Base-by-base conservation (phyloP, 2,329 filamentous ascomycete genomes). In the Colletotrichum sp. region DNA sequence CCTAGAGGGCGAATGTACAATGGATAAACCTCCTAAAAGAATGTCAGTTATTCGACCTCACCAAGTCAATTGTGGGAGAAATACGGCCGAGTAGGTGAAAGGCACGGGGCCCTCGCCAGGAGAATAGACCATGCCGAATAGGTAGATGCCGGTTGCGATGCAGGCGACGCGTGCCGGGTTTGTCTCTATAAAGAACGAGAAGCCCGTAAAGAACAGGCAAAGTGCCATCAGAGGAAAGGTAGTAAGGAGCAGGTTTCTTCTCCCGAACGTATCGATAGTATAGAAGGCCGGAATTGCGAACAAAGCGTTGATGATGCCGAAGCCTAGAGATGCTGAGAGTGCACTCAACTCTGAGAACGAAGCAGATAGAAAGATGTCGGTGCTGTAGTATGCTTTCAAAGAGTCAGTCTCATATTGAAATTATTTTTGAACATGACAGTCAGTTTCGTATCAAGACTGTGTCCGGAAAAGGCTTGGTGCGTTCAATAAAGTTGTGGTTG, bases 221-320 rank as follows among this genome's bases (percentile, higher is more conserved):
- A 87, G n/a, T 1, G 85, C 84, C 92, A 94, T 93, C 21, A 93
- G 73, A 0, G 92, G 92, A 78, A 93, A 93, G 0, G 91, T 93
- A 2, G 86, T 86, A 6, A 93, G 84, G 2, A 93, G 86, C 9
- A 93, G 84, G 75, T 91, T 91, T 24, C 92, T 87, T 5, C 92
- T 88, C 8, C 92, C 92, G 72, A 92, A 93, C 0, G 89, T 92
- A 78, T 94, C 92, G 75, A 93, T 93, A 8, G 91, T 93, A 79
- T 90, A 92, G 61, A 93, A 83, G 5, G 90, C 91, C 0, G 90
- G 90, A 15, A 92, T 84, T 1, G 91, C 90, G 75, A 92, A 92
- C 43, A 93, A 79, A 83, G 89, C 93, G 79, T 93, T 93, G 78
- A 93, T 87, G 64, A 92, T 83, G 3, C 92, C 92, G 64, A 90